phyloP scores from a whole-genome alignment of 1,284 basidiomycete genomes.

The Caloboletus inedulis region DNA sequence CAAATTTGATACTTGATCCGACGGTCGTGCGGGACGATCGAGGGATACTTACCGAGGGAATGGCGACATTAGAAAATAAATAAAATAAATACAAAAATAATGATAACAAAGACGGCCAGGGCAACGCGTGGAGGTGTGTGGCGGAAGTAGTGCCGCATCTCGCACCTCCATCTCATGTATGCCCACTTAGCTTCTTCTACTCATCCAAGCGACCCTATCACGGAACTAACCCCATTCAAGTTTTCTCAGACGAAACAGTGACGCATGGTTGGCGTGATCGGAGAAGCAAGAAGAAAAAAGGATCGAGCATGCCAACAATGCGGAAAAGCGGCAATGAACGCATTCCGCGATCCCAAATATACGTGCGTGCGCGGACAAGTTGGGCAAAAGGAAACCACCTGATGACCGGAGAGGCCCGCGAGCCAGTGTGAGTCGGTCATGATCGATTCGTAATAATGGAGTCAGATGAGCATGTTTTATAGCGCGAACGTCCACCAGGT shows the following conservation, averaged over 20 bases:
- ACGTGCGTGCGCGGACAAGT: neutral
- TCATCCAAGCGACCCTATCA: slow-evolving; percentile 16
- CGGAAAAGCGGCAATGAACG: slow-evolving; percentile 26
- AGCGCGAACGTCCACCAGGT: slow-evolving; percentile 1
- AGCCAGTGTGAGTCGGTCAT: slow-evolving; percentile 7
- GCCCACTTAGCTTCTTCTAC: neutral
- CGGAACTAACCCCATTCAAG: slow-evolving; percentile 19
- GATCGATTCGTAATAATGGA: slow-evolving; percentile 20
- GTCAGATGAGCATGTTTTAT: slow-evolving; percentile 24
- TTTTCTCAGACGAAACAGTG: slow-evolving; percentile 11
- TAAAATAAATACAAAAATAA: neutral
- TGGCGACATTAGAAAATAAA: neutral
- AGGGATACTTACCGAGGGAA: slow-evolving; percentile 6
- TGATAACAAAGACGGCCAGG: neutral
- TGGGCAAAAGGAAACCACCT: slow-evolving; percentile 1
- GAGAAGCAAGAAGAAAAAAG: slow-evolving; percentile 2
- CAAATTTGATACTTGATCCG: slow-evolving; percentile 17
- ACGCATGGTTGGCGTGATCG: slow-evolving; percentile 25
- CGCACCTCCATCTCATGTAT: slow-evolving; percentile 9
- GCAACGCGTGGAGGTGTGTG: slow-evolving; percentile 3
- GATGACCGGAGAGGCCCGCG: slow-evolving; percentile 16
- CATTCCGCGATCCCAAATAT: slow-evolving; percentile 22
- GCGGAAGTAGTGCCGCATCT: slow-evolving; percentile 8
- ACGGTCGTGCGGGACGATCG: slow-evolving; percentile 18
- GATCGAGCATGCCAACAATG: slow-evolving; percentile 3